Conservation (phyloP, 75 land plant species). For the Cryptomeria japonica region DNA sequence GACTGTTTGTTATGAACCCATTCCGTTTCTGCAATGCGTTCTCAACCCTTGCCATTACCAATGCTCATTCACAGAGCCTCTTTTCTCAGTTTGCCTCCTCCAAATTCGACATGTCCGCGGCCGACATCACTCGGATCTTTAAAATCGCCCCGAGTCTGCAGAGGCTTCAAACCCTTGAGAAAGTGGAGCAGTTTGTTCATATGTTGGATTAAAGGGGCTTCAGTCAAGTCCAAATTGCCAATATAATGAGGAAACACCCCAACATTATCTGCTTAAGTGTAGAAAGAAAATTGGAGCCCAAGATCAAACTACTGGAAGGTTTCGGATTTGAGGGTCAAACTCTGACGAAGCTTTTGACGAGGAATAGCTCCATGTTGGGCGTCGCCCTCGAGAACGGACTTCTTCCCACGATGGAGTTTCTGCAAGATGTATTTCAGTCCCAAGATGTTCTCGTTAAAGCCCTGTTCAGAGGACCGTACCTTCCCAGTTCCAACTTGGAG, state of each 20-base stretch:
- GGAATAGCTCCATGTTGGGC: background rate
- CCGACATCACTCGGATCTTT: background rate
- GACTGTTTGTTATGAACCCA: too few relatives aligned
- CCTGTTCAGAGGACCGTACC: background rate
- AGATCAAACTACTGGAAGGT: background rate
- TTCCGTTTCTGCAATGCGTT: too few relatives aligned
- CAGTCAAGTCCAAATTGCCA: too few relatives aligned
- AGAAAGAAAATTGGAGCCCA: background rate
- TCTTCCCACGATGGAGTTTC: background rate
- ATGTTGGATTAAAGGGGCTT: too few relatives aligned
- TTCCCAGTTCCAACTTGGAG: background rate
- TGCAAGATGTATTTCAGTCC: background rate
- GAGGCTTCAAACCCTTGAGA: background rate
- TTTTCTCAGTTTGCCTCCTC: too few relatives aligned
- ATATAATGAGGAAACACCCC: too few relatives aligned
- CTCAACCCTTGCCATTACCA: too few relatives aligned
- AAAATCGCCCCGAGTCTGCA: background rate
- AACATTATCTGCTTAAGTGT: too few relatives aligned
- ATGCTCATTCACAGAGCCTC: too few relatives aligned
- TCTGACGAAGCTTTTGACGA: background rate
- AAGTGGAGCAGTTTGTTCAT: background rate
- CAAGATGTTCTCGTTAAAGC: background rate
- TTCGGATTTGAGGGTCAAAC: background rate
- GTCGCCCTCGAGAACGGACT: background rate
- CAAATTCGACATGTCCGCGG: background rate